Conservation (phyloP, 2,329 filamentous ascomycete genomes). For the Ophiostoma perfectum region DNA sequence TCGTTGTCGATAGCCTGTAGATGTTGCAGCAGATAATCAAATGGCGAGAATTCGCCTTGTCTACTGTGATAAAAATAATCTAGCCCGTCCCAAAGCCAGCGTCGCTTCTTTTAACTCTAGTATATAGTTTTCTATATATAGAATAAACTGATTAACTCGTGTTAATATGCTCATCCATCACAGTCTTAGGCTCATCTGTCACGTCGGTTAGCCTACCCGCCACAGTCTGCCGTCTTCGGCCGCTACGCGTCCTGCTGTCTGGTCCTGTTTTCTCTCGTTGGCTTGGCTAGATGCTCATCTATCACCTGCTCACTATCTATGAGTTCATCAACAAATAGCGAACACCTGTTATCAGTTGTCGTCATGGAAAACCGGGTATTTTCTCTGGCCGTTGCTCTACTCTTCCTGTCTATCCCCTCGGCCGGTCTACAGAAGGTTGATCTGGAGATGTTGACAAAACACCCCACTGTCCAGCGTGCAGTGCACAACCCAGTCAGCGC, state of each 20-base stretch:
- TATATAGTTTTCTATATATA: background rate
- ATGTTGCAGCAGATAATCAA: background rate
- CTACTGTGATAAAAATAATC: no score
- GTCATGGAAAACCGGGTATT: background rate
- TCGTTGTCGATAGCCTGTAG: constrained; percentile 16
- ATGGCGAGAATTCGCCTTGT: constrained; percentile 31
- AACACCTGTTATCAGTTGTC: background rate
- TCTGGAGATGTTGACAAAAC: background rate
- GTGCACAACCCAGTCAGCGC: background rate
- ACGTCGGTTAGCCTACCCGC: background rate
- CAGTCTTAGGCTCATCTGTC: background rate
- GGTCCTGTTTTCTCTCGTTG: background rate
- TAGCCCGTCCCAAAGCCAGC: no score
- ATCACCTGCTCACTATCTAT: no score
- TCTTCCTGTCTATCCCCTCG: background rate
- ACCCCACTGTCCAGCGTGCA: background rate
- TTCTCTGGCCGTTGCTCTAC: background rate
- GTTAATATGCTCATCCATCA: background rate
- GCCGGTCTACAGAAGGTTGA: background rate
- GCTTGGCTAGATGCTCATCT: no score
- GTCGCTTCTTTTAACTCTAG: background rate
- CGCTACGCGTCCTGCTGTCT: background rate
- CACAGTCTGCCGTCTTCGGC: background rate
- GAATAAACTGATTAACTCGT: background rate
- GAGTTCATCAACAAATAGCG: background rate